phyloP scores from a whole-genome alignment of 345 rosid genomes.

The Euphorbia peplus region DNA sequence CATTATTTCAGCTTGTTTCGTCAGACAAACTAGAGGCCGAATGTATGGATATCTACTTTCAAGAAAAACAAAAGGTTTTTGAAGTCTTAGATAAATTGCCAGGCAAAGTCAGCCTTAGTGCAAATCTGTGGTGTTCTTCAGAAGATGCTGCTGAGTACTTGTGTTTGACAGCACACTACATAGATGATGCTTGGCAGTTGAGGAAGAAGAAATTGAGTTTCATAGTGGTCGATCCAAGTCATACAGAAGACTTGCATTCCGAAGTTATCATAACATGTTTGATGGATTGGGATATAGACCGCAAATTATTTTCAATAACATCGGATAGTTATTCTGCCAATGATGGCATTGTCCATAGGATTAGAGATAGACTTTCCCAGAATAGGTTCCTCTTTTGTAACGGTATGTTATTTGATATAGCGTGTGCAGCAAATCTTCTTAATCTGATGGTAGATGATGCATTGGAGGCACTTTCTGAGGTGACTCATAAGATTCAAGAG shows the following conservation, averaged over 20 bases:
- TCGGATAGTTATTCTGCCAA: slow-evolving; percentile 44
- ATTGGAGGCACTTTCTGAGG: slow-evolving; percentile 43
- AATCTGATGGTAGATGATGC: slow-evolving; percentile 58
- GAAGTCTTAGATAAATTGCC: slow-evolving; percentile 68
- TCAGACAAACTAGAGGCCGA: slow-evolving; percentile 56
- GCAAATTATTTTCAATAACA: slow-evolving; percentile 64
- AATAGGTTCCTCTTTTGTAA: slow-evolving; percentile 61
- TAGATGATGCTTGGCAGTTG: slow-evolving; percentile 65
- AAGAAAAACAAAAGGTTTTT: slow-evolving; percentile 61
- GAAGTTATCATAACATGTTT: slow-evolving; percentile 60
- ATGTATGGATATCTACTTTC: slow-evolving; percentile 67
- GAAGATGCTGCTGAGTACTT: slow-evolving; percentile 50
- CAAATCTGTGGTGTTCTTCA: slow-evolving; percentile 50
- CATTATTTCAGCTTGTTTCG: slow-evolving; percentile 59
- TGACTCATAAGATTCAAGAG: slow-evolving; percentile 50
- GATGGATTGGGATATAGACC: slow-evolving; percentile 86
- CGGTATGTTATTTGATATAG: slow-evolving; percentile 64
- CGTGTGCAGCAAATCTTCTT: slow-evolving; percentile 55
- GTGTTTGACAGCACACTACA: slow-evolving; percentile 56
- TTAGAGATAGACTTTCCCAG: slow-evolving; percentile 66
- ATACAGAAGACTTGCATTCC: slow-evolving; percentile 54
- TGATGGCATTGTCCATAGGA: slow-evolving; percentile 44
- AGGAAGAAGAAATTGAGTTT: slow-evolving; percentile 59
- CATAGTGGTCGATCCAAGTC: slow-evolving; percentile 48
- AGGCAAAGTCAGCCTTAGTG: slow-evolving; percentile 65